Evolutionary conservation across 164 flowering plant species (phyloP).

Genomic region (Berberis vulgaris): DNA sequence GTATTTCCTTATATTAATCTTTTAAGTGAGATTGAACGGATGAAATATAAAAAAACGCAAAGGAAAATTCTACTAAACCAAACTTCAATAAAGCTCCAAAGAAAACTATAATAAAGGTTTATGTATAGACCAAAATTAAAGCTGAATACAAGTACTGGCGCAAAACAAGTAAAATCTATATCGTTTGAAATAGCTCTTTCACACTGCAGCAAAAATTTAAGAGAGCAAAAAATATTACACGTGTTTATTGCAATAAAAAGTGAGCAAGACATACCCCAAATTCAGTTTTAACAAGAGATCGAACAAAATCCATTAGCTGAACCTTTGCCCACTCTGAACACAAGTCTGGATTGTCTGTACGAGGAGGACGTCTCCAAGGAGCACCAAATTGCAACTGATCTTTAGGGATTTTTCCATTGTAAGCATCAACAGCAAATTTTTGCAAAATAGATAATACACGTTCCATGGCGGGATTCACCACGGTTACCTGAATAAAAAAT

Average conservation of each 20-base stretch:
- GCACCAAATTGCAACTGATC: constrained; percentile 84
- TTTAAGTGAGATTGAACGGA: too few relatives aligned
- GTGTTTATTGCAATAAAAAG: not conserved
- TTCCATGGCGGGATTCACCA: constrained; percentile 96
- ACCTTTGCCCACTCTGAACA: constrained; percentile 75
- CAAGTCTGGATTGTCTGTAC: constrained; percentile 26
- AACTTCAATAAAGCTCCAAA: too few relatives aligned
- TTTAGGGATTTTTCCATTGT: constrained; percentile 50
- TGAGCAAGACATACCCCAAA: constrained; percentile 55
- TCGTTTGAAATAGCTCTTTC: too few relatives aligned
- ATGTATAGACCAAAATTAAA: too few relatives aligned
- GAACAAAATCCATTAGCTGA: constrained; percentile 87
- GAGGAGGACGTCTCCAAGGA: constrained; percentile 98
- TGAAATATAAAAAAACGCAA: too few relatives aligned
- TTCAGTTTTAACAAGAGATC: constrained; percentile 58
- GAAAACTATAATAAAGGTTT: too few relatives aligned
- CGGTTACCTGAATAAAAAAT: constrained; percentile 43
- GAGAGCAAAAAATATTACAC: not conserved
- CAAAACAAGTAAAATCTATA: too few relatives aligned
- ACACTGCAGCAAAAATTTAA: not conserved
- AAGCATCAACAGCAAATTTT: constrained; percentile 65
- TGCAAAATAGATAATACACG: constrained; percentile 51
- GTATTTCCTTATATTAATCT: not conserved
- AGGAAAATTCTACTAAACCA: too few relatives aligned
- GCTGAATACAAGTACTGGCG: too few relatives aligned